Evolutionary conservation across 495 filamentous ascomycete genomes (phyloP).

Genomic region (Penicillium turbatum): DNA sequence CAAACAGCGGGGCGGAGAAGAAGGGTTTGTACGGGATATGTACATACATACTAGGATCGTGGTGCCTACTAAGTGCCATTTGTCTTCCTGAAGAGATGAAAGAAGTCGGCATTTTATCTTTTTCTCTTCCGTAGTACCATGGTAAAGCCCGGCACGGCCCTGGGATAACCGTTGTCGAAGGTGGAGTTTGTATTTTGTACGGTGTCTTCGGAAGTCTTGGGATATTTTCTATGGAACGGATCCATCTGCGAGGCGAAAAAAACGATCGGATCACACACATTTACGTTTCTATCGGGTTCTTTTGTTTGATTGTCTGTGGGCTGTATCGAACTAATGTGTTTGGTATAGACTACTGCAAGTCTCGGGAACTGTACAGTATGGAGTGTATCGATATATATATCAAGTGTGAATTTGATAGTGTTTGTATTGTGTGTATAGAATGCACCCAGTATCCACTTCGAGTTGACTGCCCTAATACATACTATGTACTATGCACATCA

Average conservation of each 20-base stretch:
- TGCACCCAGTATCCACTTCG: background rate
- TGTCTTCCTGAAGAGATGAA: background rate
- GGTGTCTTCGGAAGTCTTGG: background rate
- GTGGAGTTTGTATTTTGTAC: conserved; percentile 22
- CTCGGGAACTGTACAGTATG: conserved; percentile 1
- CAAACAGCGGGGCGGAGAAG: conserved; percentile 19
- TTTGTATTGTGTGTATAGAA: background rate
- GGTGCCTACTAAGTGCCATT: background rate
- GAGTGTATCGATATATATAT: conserved; percentile 2
- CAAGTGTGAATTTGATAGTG: background rate
- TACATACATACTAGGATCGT: background rate
- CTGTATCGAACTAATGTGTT: conserved; percentile 6
- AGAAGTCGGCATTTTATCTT: background rate
- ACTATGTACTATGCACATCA: too few species aligned
- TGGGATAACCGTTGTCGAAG: conserved; percentile 24
- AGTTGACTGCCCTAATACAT: background rate
- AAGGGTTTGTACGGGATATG: background rate
- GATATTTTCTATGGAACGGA: conserved; percentile 18
- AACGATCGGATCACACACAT: conserved; percentile 2
- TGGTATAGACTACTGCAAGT: conserved; percentile 15
- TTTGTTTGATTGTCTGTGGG: background rate
- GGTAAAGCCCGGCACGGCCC: conserved; percentile 27
- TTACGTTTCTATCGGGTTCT: background rate
- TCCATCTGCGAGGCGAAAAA: background rate
- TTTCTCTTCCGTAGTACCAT: conserved; percentile 10